Evolutionary conservation across 2,329 filamentous ascomycete species (phyloP).

Genomic region (Trichoderma asperellum): DNA sequence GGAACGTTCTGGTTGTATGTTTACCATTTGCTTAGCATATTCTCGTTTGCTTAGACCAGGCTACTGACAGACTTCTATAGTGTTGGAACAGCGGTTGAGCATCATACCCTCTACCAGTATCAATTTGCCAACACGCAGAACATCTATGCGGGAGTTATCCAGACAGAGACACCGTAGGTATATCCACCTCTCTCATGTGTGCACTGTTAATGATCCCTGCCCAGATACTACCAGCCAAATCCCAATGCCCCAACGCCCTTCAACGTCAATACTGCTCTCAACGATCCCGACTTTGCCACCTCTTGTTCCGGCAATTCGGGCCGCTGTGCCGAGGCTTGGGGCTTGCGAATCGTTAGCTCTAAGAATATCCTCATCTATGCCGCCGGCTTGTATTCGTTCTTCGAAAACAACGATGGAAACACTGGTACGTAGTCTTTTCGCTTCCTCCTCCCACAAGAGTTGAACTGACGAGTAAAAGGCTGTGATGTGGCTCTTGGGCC

Average conservation of each 20-base stretch:
- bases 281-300: slow-evolving; percentile 6
- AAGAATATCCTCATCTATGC: slow-evolving; percentile 9
- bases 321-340: slow-evolving; percentile 12
- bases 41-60: neutral
- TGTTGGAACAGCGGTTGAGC: slow-evolving; percentile 45
- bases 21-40: neutral
- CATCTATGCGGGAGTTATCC: slow-evolving; percentile 63
- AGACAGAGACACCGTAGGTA: slow-evolving; percentile 55
- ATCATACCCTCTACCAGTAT: slow-evolving; percentile 57
- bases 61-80: neutral
- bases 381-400: slow-evolving; percentile 21
- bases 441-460: neutral
- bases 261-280: slow-evolving; percentile 6
- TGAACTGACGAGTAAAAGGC: neutral
- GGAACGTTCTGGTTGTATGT: slow-evolving; percentile 22
- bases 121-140: slow-evolving; percentile 49
- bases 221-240: slow-evolving; percentile 36
- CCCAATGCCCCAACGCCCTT: slow-evolving; percentile 35
- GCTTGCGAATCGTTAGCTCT: slow-evolving; percentile 11
- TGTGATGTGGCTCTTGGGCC: slow-evolving; percentile 1
- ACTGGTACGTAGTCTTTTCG: neutral
- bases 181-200: neutral
- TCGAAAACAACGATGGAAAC: slow-evolving; percentile 5
- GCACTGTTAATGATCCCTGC: slow-evolving; percentile 42
- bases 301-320: slow-evolving; percentile 7